These are phyloP conservation scores for Exophiala dermatitidis DNA, from an alignment of 2,329 filamentous ascomycete species.

Conservation along the genomic window DNA sequence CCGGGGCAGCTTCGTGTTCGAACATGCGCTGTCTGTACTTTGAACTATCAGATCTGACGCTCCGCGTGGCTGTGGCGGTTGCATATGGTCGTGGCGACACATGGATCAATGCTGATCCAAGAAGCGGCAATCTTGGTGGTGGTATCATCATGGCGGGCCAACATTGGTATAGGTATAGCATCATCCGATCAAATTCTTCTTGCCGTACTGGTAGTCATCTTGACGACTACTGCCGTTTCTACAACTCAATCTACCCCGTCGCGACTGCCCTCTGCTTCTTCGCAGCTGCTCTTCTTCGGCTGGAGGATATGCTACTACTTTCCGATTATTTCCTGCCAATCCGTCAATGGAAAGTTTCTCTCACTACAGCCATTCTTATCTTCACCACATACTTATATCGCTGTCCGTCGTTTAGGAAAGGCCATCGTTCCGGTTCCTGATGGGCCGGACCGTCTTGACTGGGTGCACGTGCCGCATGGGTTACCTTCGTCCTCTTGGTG, in stretches of 20 bases:
- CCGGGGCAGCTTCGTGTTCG: too few species aligned
- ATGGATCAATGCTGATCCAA: too few species aligned
- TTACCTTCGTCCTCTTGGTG: neutral
- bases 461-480: neutral
- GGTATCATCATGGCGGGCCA: too few species aligned
- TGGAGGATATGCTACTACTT: neutral
- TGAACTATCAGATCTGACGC: too few species aligned
- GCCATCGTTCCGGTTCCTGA: conserved; percentile 2
- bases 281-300: neutral
- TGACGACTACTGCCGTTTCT: neutral
- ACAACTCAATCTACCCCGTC: neutral
- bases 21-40: too few species aligned
- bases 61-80: too few species aligned
- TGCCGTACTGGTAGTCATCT: too few species aligned
- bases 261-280: neutral
- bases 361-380: neutral
- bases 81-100: too few species aligned
- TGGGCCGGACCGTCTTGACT: neutral
- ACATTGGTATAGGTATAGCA: too few species aligned
- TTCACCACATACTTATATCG: neutral
- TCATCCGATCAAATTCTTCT: too few species aligned
- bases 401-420: conserved; percentile 5
- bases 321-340: neutral
- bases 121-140: too few species aligned
- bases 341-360: neutral